Evolutionary conservation across 2,329 filamentous ascomycete genomes (phyloP), one percentile per base, ranked within the genome.

Genomic region (Aspergillus terreus): DNA sequence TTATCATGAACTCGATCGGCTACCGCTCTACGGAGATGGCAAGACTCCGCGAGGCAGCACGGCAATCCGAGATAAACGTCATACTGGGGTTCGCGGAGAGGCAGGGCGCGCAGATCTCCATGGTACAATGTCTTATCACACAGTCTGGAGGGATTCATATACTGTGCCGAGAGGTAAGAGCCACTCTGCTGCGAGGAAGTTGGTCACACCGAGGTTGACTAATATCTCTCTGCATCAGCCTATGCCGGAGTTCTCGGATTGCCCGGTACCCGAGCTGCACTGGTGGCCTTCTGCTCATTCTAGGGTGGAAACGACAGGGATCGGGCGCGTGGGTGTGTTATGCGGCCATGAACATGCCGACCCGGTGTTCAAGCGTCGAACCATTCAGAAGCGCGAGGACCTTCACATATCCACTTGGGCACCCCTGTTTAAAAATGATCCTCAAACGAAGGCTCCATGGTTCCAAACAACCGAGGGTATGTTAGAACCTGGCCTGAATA

Each of bases 291-390:
- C 7, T 30, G 27, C 27, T 30, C 6, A 10, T 30, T 30, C 6
- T 9, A 11, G 10, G 27, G 77, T 79, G 2, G 71, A 64, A 0
- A 66, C 76, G 2, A 42, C 35, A 55, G 66, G 23, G 55, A 68
- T 53, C 69, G 76, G 23, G 73, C 53, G 58, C 4, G 68, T 79
- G n/a, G 77, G 77, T 1, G 66, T 63, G 1, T 62, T 81, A 0
- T 69, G 70, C 1, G 81, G 78, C 66, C 79, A 76, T 75, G 79
- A 82, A 56, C 77, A 81, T 53, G 69, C 69, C 1, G 74, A 80
- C 58, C 76, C 78, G 3, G 66, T 81, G 5, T 70, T 81, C 21
- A 78, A 77, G 45, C 79, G 76, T 52, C 64, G 78, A 53, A 74
- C 68, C 12, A 71, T 72, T 38, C 50, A 23, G 23, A 23, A 23